Evolutionary conservation across 2,329 filamentous ascomycete genomes (phyloP), one percentile per base, ranked within the genome.

Genomic region (Beauveria scarabaeidicola): DNA sequence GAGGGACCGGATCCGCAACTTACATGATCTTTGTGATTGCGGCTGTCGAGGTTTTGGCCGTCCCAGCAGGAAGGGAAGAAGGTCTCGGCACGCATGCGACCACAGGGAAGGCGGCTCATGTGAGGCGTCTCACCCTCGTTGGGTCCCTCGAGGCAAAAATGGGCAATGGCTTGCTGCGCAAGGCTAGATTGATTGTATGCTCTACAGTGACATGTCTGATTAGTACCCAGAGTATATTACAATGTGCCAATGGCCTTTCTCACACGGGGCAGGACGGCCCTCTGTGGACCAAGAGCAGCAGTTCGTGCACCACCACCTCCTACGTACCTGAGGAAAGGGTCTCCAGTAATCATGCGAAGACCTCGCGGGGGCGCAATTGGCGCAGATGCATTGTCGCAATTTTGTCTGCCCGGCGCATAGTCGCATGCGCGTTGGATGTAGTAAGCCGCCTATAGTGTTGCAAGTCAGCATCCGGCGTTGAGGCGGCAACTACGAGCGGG

Each of bases 331-430:
- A 83, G 80, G 62, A 77, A 75, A 61, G 81, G 75, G 64, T 84
- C 76, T 41, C 86, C 86, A 5, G 84, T 82, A 27, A 89, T 58
- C 84, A 89, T 88, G 58, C 84, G 82, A 66, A 89, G 85, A 56
- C 79, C 82, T 25, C 77, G 69, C 0, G 84, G 86, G 65, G 86
- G 87, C 2, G 84, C 80, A 32, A 77, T 70, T 3, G 85, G 74
- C 19, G 41, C 27, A 5, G 65, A 58, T 5, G 59, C 55, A 21
- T 52, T 46, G 23, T 64, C 36, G 56, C 68, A 69, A 60, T 66
- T 65, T 17, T 56, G 36, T 15, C 67, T 63, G n/a, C 67, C 67
- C 1, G 63, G 61, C 3, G 59, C 66, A 46, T 67, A 69, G 60
- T 69, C 67, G 21, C 68, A 69, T 2, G 67, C 64, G 25, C 68